These are phyloP conservation scores for Aspergillus sclerotiicarbonarius DNA, from an alignment of 495 filamentous ascomycete genomes.

Conservation along the genomic window DNA sequence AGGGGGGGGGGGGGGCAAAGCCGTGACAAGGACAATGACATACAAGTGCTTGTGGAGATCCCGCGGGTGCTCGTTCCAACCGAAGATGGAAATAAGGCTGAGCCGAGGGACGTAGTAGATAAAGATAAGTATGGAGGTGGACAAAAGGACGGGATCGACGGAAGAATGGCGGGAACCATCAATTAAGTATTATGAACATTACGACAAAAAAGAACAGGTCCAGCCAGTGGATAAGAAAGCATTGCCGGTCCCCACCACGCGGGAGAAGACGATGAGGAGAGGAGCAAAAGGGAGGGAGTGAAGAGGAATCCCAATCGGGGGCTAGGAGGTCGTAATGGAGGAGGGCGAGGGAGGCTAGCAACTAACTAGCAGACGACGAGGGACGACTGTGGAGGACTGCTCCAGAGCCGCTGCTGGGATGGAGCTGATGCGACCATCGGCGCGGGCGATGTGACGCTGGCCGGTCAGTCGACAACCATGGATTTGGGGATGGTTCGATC, in stretches of 20 bases:
- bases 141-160: conserved; percentile 6
- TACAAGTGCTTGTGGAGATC: conserved; percentile 12
- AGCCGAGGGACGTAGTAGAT: conserved; percentile 1
- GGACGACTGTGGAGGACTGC: neutral
- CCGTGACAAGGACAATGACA: neutral
- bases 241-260: conserved; percentile 20
- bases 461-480: conserved; percentile 18
- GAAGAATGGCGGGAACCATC: conserved; percentile 1
- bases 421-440: conserved; percentile 28
- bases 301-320: conserved; percentile 4
- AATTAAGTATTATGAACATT: conserved; percentile 21
- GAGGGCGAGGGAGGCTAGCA: neutral
- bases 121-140: conserved; percentile 2
- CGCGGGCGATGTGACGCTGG: conserved; percentile 29
- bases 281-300: conserved; percentile 5
- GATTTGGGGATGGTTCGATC: conserved; percentile 6
- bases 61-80: conserved; percentile 13
- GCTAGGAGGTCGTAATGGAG: conserved; percentile 6
- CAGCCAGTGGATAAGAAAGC: conserved; percentile 17
- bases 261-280: conserved; percentile 19
- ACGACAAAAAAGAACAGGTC: conserved; percentile 18
- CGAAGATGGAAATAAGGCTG: neutral
- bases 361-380: too few species aligned
- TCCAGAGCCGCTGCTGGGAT: conserved; percentile 14
- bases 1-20: neutral